Base-by-base conservation (phyloP, 352 stramenopile species). In the Phytophthora melonis region DNA sequence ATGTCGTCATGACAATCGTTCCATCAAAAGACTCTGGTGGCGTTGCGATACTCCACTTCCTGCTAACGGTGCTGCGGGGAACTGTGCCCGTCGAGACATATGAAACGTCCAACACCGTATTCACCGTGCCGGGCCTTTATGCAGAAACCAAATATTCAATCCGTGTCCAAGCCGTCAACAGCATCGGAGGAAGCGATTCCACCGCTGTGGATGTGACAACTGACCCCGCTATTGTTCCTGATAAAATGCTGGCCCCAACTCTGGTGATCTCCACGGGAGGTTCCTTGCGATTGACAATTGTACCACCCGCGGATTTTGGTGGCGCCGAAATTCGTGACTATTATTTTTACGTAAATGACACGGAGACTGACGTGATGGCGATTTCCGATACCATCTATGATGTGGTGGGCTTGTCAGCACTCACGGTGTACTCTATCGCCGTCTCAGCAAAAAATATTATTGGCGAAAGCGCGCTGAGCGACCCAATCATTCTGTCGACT, bases 231-330 rank as follows among this genome's bases (percentile, higher is more conserved):
- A 69, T 77, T 21, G 21, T 60, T 57, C 84, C 82, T 5, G 58
- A 61, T 18, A 64, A 71, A 45, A 63, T 82, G 39, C 14, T 23
- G 4, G 11, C 23, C 5, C 63, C 81, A 18, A 66, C 56, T 6
- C 1, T 89, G 3, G 7, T 84, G 3, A 30, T 11, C 2, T 39
- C 80, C 5, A 78, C 70, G 19, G 84, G 82, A 43, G 82, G 84
- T 10, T 68, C 72, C 7, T 39, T 80, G 16, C 69, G 55, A 5
- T 49, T 90, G 18, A 47, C 72, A n/a, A 27, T 86, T 1, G 34
- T 53, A 32, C n/a, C 77, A 1, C 84, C 84, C 18, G 30, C 59
- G 0, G 77, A 92, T 32, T 80, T 79, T 58, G 84, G 84, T 9
- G 84, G 84, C 16, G 77, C 49, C 14, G 21, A 50, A 0, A 64